Conservation (phyloP, 1,284 basidiomycete species). For the Pseudozyma sp. region DNA sequence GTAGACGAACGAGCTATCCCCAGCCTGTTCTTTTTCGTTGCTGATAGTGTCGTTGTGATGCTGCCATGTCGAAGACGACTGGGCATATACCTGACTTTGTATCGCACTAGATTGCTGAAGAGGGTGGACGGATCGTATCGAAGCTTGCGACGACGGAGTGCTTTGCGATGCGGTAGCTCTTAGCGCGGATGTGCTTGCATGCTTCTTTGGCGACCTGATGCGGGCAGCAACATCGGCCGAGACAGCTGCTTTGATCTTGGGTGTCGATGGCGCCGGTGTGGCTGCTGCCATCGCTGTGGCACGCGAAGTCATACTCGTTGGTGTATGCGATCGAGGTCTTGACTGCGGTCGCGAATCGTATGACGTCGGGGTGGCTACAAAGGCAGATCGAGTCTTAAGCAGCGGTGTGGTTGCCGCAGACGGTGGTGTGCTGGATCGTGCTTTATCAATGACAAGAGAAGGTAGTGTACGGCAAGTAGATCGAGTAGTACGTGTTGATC, state of each 20-base stretch:
- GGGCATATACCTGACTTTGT: too few relatives aligned
- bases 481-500: constrained; percentile 11
- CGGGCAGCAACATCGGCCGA: constrained; percentile 45
- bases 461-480: constrained; percentile 18
- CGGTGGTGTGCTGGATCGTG: constrained; percentile 7
- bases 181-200: constrained; percentile 34
- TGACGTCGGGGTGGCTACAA: constrained; percentile 5
- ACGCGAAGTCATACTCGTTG: constrained; percentile 15
- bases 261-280: constrained; percentile 9
- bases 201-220: constrained; percentile 38
- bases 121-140: too few relatives aligned
- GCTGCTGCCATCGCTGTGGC: constrained; percentile 4
- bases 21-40: constrained; percentile 12
- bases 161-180: constrained; percentile 8
- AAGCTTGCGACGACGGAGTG: too few relatives aligned
- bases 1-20: constrained; percentile 61
- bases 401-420: constrained; percentile 22
- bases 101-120: too few relatives aligned
- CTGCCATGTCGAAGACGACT: constrained; percentile 27
- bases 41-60: constrained; percentile 1
- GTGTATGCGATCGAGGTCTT: constrained; percentile 38
- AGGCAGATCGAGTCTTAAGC: constrained; percentile 18
- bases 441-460: too few relatives aligned
- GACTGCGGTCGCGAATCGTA: constrained; percentile 5
- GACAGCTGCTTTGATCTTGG: constrained; percentile 46